phyloP scores from a whole-genome alignment of 306 rosid genomes.

The Prinsepia uniflora region DNA sequence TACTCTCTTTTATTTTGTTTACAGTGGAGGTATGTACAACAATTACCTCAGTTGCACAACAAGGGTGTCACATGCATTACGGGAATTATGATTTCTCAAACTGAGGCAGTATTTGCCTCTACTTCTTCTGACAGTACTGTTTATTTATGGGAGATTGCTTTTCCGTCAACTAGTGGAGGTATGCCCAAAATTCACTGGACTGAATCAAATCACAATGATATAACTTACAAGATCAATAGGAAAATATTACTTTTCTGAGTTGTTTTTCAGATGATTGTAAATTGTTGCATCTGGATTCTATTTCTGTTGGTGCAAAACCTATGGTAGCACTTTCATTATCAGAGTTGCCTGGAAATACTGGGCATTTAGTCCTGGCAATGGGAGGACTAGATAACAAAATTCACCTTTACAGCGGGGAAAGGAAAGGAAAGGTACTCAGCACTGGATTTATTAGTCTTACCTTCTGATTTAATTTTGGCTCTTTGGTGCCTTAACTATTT shows the following conservation, averaged over 20 bases:
- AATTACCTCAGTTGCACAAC: constrained; percentile 70
- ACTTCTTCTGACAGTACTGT: constrained; percentile 76
- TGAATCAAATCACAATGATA: background rate
- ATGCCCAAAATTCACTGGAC: constrained; percentile 18
- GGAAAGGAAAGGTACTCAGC: constrained; percentile 62
- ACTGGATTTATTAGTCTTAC: constrained; percentile 15
- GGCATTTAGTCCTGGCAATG: constrained; percentile 73
- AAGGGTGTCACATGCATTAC: constrained; percentile 92
- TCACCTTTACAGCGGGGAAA: constrained; percentile 81
- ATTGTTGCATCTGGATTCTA: constrained; percentile 55
- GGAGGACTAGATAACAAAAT: constrained; percentile 97
- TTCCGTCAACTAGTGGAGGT: constrained; percentile 58
- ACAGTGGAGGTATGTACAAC: constrained; percentile 78
- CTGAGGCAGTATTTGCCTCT: constrained; percentile 72
- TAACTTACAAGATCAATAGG: background rate
- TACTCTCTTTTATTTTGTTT: constrained; percentile 1
- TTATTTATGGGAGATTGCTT: constrained; percentile 62
- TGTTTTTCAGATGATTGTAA: constrained; percentile 69
- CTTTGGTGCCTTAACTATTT: constrained; percentile 14
- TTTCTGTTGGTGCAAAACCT: constrained; percentile 69
- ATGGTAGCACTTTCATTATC: constrained; percentile 84
- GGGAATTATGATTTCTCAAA: constrained; percentile 72
- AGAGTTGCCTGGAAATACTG: constrained; percentile 71
- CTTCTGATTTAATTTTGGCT: constrained; percentile 7
- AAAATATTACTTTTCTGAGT: background rate